phyloP scores from a whole-genome alignment of 1,139 yeast genomes.

The Suhomyces coccinellae region DNA sequence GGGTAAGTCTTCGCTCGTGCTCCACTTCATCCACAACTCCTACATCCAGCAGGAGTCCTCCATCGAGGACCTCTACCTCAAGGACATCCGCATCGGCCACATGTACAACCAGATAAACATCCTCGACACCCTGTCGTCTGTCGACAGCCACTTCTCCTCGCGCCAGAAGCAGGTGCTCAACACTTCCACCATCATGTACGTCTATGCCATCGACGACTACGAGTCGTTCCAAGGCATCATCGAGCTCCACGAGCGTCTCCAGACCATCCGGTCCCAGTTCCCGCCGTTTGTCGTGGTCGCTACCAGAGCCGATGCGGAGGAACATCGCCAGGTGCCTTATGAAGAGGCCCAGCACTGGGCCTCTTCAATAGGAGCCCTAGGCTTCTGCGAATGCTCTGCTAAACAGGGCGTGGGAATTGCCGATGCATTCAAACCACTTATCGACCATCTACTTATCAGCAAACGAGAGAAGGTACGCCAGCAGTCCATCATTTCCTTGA shows the following conservation, averaged over 20 bases:
- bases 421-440: slow-evolving; percentile 32
- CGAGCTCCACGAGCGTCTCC: slow-evolving; percentile 27
- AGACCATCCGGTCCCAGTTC: slow-evolving; percentile 19
- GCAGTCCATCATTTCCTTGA: slow-evolving; percentile 8
- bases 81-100: slow-evolving; percentile 20
- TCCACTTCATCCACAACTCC: slow-evolving; percentile 25
- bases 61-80: slow-evolving; percentile 34
- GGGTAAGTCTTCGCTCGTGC: slow-evolving; percentile 35
- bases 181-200: slow-evolving; percentile 32
- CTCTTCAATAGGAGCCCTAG: slow-evolving; percentile 26
- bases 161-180: slow-evolving; percentile 31
- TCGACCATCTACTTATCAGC: slow-evolving; percentile 13
- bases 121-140: slow-evolving; percentile 26
- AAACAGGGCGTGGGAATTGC: slow-evolving; percentile 23
- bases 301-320: slow-evolving; percentile 31
- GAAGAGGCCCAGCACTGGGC: slow-evolving; percentile 35
- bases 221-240: slow-evolving; percentile 32
- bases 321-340: slow-evolving; percentile 27
- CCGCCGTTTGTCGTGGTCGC: slow-evolving; percentile 38
- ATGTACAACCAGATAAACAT: slow-evolving; percentile 29
- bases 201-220: slow-evolving; percentile 31
- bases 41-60: slow-evolving; percentile 25
- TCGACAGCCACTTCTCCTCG: slow-evolving; percentile 31
- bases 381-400: slow-evolving; percentile 34
- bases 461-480: slow-evolving; percentile 9